A percentile compares a stretch with the other conserved stretches of the same genome.
phyloP scores from a whole-genome alignment of 179 eudicot genomes.

The Silene noctiflora region DNA sequence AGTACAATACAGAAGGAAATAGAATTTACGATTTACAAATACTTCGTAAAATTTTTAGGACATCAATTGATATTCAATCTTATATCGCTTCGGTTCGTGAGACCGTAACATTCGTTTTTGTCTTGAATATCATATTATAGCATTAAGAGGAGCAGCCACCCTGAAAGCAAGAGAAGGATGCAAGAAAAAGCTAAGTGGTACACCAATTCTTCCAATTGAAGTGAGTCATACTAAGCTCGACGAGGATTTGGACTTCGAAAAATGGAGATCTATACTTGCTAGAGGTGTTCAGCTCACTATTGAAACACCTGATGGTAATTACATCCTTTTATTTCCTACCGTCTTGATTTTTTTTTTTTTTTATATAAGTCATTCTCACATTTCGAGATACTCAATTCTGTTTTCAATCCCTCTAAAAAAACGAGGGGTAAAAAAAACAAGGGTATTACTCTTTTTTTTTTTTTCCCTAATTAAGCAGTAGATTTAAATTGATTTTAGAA shows the following conservation, averaged over 20 bases:
- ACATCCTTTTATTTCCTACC: neutral
- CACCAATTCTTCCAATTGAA: conserved; percentile 64
- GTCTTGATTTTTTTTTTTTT: too few species aligned
- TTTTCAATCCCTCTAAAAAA: too few species aligned
- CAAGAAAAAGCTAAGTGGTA: conserved; percentile 53
- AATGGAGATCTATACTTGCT: conserved; percentile 48
- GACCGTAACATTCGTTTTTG: neutral
- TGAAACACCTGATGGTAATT: conserved; percentile 62
- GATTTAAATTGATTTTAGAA: neutral
- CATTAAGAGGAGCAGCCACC: conserved; percentile 84
- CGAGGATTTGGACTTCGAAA: conserved; percentile 58
- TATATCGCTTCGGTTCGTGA: neutral
- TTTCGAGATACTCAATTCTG: too few species aligned
- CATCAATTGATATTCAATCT: neutral
- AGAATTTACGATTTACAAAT: too few species aligned
- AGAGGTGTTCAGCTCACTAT: conserved; percentile 59
- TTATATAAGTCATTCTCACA: too few species aligned
- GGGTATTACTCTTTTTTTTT: too few species aligned
- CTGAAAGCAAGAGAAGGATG: conserved; percentile 69
- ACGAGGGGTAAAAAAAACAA: too few species aligned
- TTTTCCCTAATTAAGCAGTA: too few species aligned
- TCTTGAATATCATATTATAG: conserved; percentile 25
- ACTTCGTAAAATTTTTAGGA: too few species aligned
- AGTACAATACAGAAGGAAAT: too few species aligned
- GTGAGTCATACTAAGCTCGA: conserved; percentile 33